Percentiles rank a stretch among this genome's conserved stretches.
Evolutionary conservation across 1,139 yeast genomes (phyloP).

Genomic region (Scheffersomyces lignicola): DNA sequence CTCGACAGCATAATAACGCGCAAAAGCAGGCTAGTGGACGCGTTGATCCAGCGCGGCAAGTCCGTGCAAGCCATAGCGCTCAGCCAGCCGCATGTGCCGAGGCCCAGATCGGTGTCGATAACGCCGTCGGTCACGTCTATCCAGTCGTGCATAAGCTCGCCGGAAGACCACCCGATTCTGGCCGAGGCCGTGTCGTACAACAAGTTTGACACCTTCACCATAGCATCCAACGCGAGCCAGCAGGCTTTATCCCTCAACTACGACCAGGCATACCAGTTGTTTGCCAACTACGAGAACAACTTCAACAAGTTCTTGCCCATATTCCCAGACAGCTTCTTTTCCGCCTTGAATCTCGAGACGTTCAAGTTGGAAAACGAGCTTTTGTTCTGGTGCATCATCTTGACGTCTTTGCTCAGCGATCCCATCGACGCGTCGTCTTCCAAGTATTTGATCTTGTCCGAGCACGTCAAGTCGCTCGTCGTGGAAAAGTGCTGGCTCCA

Average conservation of each 20-base stretch:
- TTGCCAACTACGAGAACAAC: constrained; percentile 31
- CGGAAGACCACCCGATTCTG: constrained; percentile 11
- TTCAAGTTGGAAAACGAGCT: constrained; percentile 34
- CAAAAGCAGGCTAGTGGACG: constrained; percentile 24
- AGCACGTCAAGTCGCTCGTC: constrained; percentile 40
- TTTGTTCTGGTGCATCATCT: constrained; percentile 44
- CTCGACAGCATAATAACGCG: constrained; percentile 21
- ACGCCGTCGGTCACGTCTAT: constrained; percentile 30
- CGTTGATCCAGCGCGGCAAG: constrained; percentile 21
- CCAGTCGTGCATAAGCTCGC: constrained; percentile 29
- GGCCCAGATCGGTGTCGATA: constrained; percentile 7
- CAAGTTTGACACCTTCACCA: constrained; percentile 3
- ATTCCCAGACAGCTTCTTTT: constrained; percentile 40
- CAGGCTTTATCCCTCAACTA: constrained; percentile 25
- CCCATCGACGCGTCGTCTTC: constrained; percentile 14
- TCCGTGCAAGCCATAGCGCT: constrained; percentile 7
- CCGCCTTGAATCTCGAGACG: constrained; percentile 20
- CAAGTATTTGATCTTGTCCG: constrained; percentile 26
- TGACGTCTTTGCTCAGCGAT: constrained; percentile 30
- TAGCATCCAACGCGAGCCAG: neutral
- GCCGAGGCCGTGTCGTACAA: neutral
- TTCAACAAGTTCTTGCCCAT: constrained; percentile 42
- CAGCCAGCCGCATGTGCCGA: neutral
- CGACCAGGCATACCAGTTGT: constrained; percentile 28
- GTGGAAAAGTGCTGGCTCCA: constrained; percentile 47